Percentiles rank a stretch among this genome's conserved stretches.
Conservation (phyloP, 805 yeast species). For the Starmerella bombicola region DNA sequence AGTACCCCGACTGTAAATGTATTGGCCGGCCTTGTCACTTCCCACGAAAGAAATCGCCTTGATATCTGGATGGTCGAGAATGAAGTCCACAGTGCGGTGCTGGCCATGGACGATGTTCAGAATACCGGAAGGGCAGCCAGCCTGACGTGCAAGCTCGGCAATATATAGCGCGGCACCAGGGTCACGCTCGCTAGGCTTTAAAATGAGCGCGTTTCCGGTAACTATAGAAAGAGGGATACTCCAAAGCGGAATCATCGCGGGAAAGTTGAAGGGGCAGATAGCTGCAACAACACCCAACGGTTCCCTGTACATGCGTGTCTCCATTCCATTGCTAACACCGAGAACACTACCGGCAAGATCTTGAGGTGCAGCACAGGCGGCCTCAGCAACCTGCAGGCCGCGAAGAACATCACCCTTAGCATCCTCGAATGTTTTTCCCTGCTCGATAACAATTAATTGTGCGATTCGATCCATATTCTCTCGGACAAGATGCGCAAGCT, state of each 20-base stretch:
- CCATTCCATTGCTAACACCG: slow-evolving; percentile 64
- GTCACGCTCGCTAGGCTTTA: slow-evolving; percentile 62
- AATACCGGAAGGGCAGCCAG: slow-evolving; percentile 67
- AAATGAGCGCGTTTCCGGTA: slow-evolving; percentile 61
- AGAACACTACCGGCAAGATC: slow-evolving; percentile 51
- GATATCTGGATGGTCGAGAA: slow-evolving; percentile 59
- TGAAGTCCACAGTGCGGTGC: slow-evolving; percentile 57
- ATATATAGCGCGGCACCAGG: slow-evolving; percentile 72
- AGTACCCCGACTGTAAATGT: slow-evolving; percentile 53
- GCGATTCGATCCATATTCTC: slow-evolving; percentile 59
- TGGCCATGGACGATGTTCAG: slow-evolving; percentile 62
- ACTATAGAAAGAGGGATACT: slow-evolving; percentile 48
- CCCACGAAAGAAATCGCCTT: slow-evolving; percentile 72
- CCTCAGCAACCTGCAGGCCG: slow-evolving; percentile 69
- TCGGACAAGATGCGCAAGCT: slow-evolving; percentile 50
- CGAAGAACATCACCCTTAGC: slow-evolving; percentile 65
- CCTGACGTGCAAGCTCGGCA: slow-evolving; percentile 58
- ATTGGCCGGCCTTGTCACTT: slow-evolving; percentile 65
- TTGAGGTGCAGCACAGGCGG: slow-evolving; percentile 49
- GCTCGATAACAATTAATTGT: slow-evolving; percentile 51
- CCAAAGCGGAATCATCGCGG: slow-evolving; percentile 73
- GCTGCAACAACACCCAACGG: slow-evolving; percentile 69
- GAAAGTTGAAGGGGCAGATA: slow-evolving; percentile 71
- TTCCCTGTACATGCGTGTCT: slow-evolving; percentile 57
- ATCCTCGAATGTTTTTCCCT: slow-evolving; percentile 65